Conservation (phyloP, 176 grass and related monocot species). For the Eremochloa ophiuroides region DNA sequence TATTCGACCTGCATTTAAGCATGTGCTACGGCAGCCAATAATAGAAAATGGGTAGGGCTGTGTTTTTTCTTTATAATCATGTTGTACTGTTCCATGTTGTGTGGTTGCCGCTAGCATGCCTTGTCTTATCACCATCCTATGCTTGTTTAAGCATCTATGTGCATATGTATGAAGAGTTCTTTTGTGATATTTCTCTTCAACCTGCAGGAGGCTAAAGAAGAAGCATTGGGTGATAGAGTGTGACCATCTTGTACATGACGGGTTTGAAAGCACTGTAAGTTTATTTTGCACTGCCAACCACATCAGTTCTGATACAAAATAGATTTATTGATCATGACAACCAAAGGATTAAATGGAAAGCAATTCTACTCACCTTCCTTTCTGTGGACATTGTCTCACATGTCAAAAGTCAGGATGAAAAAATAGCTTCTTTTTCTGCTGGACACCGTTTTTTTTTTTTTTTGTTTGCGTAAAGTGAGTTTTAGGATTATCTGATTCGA, state of each 20-base stretch:
- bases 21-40: conserved; percentile 44
- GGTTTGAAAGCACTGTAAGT: conserved; percentile 88
- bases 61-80: neutral
- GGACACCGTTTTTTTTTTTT: neutral
- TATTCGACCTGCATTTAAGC: conserved; percentile 92
- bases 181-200: conserved; percentile 30
- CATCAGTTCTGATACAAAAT: neutral
- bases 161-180: neutral
- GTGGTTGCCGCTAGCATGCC: neutral
- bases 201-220: conserved; percentile 60
- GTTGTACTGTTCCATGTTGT: conserved; percentile 4
- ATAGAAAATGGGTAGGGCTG: conserved; percentile 68
- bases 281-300: conserved; percentile 11
- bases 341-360: neutral
- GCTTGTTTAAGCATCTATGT: conserved; percentile 8
- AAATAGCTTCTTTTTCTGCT: conserved; percentile 19
- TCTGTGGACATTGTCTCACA: neutral
- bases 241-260: conserved; percentile 69
- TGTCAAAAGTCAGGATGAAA: neutral
- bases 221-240: conserved; percentile 85
- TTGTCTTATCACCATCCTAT: conserved; percentile 1
- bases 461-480: neutral
- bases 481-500: conserved; percentile 36
- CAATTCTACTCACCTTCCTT: neutral
- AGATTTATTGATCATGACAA: neutral